Conservation (phyloP, 2,329 filamentous ascomycete species). For the Fusarium setosum region DNA sequence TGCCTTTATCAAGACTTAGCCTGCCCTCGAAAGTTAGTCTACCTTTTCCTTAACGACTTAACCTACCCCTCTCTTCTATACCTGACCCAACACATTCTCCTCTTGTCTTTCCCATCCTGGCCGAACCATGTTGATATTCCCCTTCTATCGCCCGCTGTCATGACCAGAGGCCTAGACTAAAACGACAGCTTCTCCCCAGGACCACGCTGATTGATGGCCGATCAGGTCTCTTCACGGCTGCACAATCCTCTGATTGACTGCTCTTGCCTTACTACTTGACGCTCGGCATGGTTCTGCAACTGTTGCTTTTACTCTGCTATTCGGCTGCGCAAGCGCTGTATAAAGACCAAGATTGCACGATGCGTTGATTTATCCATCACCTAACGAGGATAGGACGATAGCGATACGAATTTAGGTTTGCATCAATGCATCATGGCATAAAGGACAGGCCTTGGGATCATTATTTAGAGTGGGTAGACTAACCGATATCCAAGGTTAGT, state of each 20-base stretch:
- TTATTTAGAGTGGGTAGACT: too few relatives aligned
- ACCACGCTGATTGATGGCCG: conserved; percentile 41
- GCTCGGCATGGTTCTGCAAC: conserved; percentile 25
- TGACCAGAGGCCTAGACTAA: conserved; percentile 34
- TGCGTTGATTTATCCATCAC: conserved; percentile 18
- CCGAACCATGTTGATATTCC: neutral
- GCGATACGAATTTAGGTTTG: conserved; percentile 12
- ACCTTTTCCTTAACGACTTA: too few relatives aligned
- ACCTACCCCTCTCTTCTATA: too few relatives aligned
- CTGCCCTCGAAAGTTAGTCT: too few relatives aligned
- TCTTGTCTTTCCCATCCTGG: too few relatives aligned
- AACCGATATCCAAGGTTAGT: too few relatives aligned
- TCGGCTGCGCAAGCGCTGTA: conserved; percentile 15
- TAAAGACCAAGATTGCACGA: conserved; percentile 5
- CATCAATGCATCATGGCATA: conserved; percentile 6
- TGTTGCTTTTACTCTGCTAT: conserved; percentile 31
- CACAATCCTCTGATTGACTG: conserved; percentile 46
- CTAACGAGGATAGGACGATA: conserved; percentile 28
- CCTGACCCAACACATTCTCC: too few relatives aligned
- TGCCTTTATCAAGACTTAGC: too few relatives aligned
- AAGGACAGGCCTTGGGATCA: conserved; percentile 1
- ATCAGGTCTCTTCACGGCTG: conserved; percentile 47
- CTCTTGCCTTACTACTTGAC: conserved; percentile 27
- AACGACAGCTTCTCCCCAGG: conserved; percentile 36
- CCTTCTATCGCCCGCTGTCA: conserved; percentile 10